These are phyloP conservation scores for Barnettozyma sp. DNA, from an alignment of 805 yeast genomes.

Conservation along the genomic window DNA sequence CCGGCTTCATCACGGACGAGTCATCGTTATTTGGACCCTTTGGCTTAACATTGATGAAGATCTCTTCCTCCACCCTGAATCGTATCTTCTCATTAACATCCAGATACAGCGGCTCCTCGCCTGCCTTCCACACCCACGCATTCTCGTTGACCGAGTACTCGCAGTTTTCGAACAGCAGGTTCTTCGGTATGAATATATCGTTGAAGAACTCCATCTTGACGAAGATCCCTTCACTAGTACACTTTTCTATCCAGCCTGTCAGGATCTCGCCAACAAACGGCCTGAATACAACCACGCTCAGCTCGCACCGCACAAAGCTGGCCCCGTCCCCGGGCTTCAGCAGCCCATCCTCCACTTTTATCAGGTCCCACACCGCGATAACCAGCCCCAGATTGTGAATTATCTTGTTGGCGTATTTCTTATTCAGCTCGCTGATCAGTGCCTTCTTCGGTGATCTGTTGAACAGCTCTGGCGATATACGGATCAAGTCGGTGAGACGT, in stretches of 20 bases:
- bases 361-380: slow-evolving; percentile 75
- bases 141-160: slow-evolving; percentile 64
- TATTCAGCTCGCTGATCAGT: slow-evolving; percentile 71
- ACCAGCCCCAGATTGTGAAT: slow-evolving; percentile 81
- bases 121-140: slow-evolving; percentile 92
- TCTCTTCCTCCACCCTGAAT: slow-evolving; percentile 85
- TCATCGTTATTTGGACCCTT: slow-evolving; percentile 45
- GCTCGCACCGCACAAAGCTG: slow-evolving; percentile 64
- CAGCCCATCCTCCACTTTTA: slow-evolving; percentile 79
- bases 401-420: slow-evolving; percentile 80
- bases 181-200: slow-evolving; percentile 84
- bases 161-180: slow-evolving; percentile 73
- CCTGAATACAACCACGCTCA: slow-evolving; percentile 76
- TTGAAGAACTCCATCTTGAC: slow-evolving; percentile 81
- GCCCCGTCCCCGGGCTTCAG: slow-evolving; percentile 95
- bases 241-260: slow-evolving; percentile 88
- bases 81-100: slow-evolving; percentile 90
- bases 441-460: slow-evolving; percentile 65
- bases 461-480: slow-evolving; percentile 84
- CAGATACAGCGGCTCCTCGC: slow-evolving; percentile 68
- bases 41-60: slow-evolving; percentile 80
- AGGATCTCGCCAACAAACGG: slow-evolving; percentile 93
- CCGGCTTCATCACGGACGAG: slow-evolving; percentile 19
- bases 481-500: slow-evolving; percentile 72
- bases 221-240: slow-evolving; percentile 81